Evolutionary conservation across 2,329 filamentous ascomycete genomes (phyloP).

Genomic region (Neonectria neomacrospora): DNA sequence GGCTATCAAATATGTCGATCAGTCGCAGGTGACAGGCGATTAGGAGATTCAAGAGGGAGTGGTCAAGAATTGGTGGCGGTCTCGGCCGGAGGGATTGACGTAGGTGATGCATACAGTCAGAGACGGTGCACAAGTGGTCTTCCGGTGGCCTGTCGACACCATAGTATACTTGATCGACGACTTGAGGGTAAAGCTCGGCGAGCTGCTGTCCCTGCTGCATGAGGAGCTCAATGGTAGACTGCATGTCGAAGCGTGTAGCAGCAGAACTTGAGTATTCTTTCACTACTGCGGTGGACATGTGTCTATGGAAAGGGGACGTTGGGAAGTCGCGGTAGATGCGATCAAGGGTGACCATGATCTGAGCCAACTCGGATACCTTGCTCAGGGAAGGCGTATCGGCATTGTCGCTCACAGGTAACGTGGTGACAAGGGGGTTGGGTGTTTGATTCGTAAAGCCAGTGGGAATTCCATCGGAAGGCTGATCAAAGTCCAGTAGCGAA

Average conservation of each 20-base stretch:
- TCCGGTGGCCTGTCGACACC: slow-evolving; percentile 1
- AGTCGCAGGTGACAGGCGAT: slow-evolving; percentile 53
- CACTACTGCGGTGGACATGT: slow-evolving; percentile 41
- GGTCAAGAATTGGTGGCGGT: slow-evolving; percentile 42
- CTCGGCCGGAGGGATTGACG: slow-evolving; percentile 28
- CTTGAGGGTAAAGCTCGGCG: slow-evolving; percentile 49
- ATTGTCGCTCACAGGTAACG: slow-evolving; percentile 28
- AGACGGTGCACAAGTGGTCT: slow-evolving; percentile 42
- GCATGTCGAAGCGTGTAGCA: slow-evolving; percentile 40
- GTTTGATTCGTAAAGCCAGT: background rate
- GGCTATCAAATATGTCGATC: slow-evolving; percentile 50
- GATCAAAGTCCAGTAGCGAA: slow-evolving; percentile 31
- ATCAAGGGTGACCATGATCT: slow-evolving; percentile 40
- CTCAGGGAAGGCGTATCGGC: background rate
- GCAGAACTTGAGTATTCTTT: slow-evolving; percentile 39
- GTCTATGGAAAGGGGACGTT: slow-evolving; percentile 14
- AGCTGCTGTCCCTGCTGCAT: slow-evolving; percentile 51
- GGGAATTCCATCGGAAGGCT: slow-evolving; percentile 6
- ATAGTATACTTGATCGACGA: slow-evolving; percentile 31
- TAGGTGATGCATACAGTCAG: slow-evolving; percentile 50
- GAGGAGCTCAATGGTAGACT: slow-evolving; percentile 48
- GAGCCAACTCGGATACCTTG: slow-evolving; percentile 32
- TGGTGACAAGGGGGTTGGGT: slow-evolving; percentile 3
- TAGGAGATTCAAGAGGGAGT: slow-evolving; percentile 51
- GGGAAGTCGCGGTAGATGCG: slow-evolving; percentile 32